Evolutionary conservation across 2,329 filamentous ascomycete species (phyloP), one percentile per base, ranked within the genome.

Genomic region (Colletotrichum truncatum): DNA sequence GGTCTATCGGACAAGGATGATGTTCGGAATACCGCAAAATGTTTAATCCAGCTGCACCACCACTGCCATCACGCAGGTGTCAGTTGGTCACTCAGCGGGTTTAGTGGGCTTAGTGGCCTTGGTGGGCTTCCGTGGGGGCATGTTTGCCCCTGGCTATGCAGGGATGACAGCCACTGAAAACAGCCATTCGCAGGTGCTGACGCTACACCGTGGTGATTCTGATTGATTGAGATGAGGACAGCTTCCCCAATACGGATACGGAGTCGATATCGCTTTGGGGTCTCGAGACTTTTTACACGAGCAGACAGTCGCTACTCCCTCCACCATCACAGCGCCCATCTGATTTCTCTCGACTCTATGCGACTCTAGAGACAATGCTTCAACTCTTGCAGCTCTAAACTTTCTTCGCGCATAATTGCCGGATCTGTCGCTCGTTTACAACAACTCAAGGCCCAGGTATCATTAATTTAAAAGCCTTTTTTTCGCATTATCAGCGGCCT

Each of bases 161-260:
- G 64, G 58, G 64, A 59, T 66, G 39, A 9, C 45, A 57, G 43
- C 58, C 63, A 64, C 49, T 39, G 51, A 64, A 58, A 64, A 52
- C 26, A 49, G 16, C 52, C 60, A 64, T 52, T 64, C 64, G 51
- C 25, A 46, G 43, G 28, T 38, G 51, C 59, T 57, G 43, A 52
- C 53, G 52, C 60, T 58, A 53, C 64, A 66, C 52, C 64, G 64
- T 64, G 60, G 64, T 54, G 46, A 57, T 54, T 49, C 34, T 41
- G 57, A 65, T 62, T 62, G 49, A 62, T 66, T 43, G 41, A 63
- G 49, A 63, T 63, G 49, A 66, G 57, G 57, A 62, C 56, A 66
- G 49, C 61, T 64, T n/a, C 38, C 55, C 46, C 21, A 41, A 48
- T 46, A 23, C 46, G 45, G 48, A 38, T 60, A 64, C 36, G 39